phyloP scores from a whole-genome alignment of 768 basidiomycete genomes.

The Pholiota conissans region DNA sequence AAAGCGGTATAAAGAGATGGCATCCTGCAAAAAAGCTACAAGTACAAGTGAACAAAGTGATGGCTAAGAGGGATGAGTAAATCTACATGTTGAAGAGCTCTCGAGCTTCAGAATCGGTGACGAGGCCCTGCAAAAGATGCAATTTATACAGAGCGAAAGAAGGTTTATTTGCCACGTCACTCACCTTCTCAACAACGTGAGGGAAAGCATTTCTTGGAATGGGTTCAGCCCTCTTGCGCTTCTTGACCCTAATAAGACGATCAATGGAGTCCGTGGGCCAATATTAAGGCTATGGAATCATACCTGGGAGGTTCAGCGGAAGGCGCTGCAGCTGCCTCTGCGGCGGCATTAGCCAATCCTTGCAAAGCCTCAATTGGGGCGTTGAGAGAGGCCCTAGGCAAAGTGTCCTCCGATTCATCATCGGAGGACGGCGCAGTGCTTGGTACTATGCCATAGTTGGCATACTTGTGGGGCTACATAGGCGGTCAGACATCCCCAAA shows the following conservation, averaged over 20 bases:
- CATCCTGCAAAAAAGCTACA: conserved; percentile 93
- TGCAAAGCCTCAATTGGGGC: conserved; percentile 95
- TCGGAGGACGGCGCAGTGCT: conserved; percentile 84
- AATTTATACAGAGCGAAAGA: conserved; percentile 9
- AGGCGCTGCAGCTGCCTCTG: conserved; percentile 84
- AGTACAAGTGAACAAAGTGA: conserved; percentile 36
- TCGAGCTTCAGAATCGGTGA: conserved; percentile 81
- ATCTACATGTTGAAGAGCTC: conserved; percentile 89
- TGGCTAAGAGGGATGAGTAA: conserved; percentile 29
- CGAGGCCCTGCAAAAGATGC: conserved; percentile 60
- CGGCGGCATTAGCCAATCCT: conserved; percentile 92
- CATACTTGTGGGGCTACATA: conserved; percentile 81
- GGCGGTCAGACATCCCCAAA: conserved; percentile 12
- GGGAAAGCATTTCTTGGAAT: conserved; percentile 86
- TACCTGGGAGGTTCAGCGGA: conserved; percentile 66
- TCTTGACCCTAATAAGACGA: conserved; percentile 58
- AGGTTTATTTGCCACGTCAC: conserved; percentile 4
- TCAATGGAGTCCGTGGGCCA: conserved; percentile 6
- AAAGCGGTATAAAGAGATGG: conserved; percentile 94
- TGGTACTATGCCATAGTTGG: conserved; percentile 86
- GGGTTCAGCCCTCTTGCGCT: conserved; percentile 82
- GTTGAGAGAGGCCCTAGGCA: conserved; percentile 80
- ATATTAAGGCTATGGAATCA: conserved; percentile 10
- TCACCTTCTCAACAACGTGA: conserved; percentile 84
- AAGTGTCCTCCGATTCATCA: conserved; percentile 88